phyloP scores from a whole-genome alignment of 768 basidiomycete genomes.

The Russula sp. region DNA sequence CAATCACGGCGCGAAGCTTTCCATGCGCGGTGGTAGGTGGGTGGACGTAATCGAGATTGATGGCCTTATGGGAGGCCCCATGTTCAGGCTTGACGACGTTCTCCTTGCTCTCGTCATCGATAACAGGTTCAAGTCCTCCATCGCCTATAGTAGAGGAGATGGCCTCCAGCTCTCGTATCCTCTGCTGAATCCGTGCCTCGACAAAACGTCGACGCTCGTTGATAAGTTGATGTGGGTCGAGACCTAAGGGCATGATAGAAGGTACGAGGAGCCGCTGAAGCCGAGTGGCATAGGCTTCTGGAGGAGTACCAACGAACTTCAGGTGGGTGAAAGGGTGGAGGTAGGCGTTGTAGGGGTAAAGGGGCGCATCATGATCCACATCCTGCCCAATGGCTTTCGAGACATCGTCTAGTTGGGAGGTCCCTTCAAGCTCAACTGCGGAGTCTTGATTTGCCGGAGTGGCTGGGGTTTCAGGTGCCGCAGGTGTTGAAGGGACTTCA shows the following conservation, averaged over 20 bases:
- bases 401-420: constrained; percentile 51
- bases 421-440: constrained; percentile 57
- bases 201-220: constrained; percentile 91
- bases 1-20: constrained; percentile 87
- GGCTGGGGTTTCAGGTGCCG: constrained; percentile 7
- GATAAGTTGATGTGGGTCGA: constrained; percentile 88
- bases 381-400: constrained; percentile 77
- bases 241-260: constrained; percentile 83
- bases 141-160: constrained; percentile 80
- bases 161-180: constrained; percentile 80
- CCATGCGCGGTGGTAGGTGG: constrained; percentile 67
- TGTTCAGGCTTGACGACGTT: constrained; percentile 38
- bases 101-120: constrained; percentile 40
- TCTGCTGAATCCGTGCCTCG: constrained; percentile 83
- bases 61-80: constrained; percentile 21
- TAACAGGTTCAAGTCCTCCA: constrained; percentile 57
- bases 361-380: constrained; percentile 71
- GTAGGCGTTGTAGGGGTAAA: constrained; percentile 92
- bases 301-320: constrained; percentile 57
- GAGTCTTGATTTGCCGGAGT: constrained; percentile 31
- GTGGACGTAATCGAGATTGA: constrained; percentile 41
- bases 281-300: constrained; percentile 62
- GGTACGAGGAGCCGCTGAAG: constrained; percentile 83
- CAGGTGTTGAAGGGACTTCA: constrained; percentile 32
- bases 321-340: constrained; percentile 80